Conservation (phyloP, 2,329 filamentous ascomycete genomes). For the Ophiostoma sp. region DNA sequence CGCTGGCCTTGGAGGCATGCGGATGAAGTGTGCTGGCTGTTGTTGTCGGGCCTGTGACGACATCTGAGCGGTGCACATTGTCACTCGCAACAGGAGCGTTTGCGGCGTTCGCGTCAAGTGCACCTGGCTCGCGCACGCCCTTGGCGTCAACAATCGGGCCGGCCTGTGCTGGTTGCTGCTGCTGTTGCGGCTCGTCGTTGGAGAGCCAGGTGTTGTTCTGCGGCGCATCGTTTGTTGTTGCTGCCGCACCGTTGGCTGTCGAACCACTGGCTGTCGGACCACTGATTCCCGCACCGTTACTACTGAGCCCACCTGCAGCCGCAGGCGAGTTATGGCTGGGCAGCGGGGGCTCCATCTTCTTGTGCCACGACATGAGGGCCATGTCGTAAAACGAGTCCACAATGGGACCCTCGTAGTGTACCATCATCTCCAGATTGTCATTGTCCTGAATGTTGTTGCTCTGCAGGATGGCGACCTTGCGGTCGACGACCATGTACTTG, state of each 20-base stretch:
- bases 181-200: neutral
- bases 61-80: slow-evolving; percentile 27
- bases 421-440: slow-evolving; percentile 80
- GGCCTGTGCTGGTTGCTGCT: neutral
- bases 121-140: slow-evolving; percentile 24
- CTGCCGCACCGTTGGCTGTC: neutral
- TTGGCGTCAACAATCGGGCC: neutral
- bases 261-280: neutral
- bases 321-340: slow-evolving; percentile 57
- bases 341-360: slow-evolving; percentile 58
- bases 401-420: slow-evolving; percentile 72
- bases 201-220: neutral
- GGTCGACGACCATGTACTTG: slow-evolving; percentile 77
- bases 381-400: slow-evolving; percentile 76
- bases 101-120: slow-evolving; percentile 21
- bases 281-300: neutral
- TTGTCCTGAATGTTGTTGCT: slow-evolving; percentile 81
- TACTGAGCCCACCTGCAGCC: slow-evolving; percentile 34
- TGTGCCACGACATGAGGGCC: slow-evolving; percentile 71
- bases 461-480: slow-evolving; percentile 67
- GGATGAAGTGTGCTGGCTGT: slow-evolving; percentile 30
- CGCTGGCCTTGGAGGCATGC: slow-evolving; percentile 3
- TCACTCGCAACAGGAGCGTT: slow-evolving; percentile 18
- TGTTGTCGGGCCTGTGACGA: slow-evolving; percentile 32
- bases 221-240: neutral